Conservation (phyloP, 768 basidiomycete species). For the Clavaria fumosa region DNA sequence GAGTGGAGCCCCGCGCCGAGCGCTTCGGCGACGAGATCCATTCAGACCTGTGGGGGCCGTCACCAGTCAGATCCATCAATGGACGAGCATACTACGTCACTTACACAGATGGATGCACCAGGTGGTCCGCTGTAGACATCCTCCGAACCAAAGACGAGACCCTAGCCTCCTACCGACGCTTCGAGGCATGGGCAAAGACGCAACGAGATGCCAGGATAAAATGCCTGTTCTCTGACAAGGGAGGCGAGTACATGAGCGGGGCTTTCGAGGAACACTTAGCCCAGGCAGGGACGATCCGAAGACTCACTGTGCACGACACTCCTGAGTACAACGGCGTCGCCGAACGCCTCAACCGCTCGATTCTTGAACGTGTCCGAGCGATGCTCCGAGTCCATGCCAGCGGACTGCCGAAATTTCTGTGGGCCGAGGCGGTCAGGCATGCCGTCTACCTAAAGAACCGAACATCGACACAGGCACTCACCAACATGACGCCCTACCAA, state of each 20-base stretch:
- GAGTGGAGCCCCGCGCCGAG: background rate
- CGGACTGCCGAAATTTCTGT: slow-evolving; percentile 13
- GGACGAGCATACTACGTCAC: slow-evolving; percentile 8
- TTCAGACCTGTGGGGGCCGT: slow-evolving; percentile 17
- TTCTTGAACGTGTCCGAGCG: slow-evolving; percentile 11
- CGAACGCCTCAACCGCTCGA: slow-evolving; percentile 15
- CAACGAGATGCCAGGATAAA: background rate
- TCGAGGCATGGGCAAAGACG: background rate
- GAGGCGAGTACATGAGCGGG: slow-evolving; percentile 10
- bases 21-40: slow-evolving; percentile 11
- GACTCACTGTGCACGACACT: slow-evolving; percentile 15
- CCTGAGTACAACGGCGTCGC: slow-evolving; percentile 20
- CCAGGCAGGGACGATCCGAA: slow-evolving; percentile 12
- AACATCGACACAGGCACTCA: slow-evolving; percentile 9
- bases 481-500: slow-evolving; percentile 8
- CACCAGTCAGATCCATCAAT: slow-evolving; percentile 6
- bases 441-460: slow-evolving; percentile 15
- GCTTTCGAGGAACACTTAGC: slow-evolving; percentile 2
- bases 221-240: background rate
- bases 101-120: slow-evolving; percentile 9
- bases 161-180: background rate
- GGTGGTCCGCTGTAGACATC: background rate
- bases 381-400: slow-evolving; percentile 13
- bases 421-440: slow-evolving; percentile 14
- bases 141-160: background rate